A percentile compares a stretch with the other conserved stretches of the same genome.
These are phyloP conservation scores for Ceratobasidium theobromae DNA, from an alignment of 1,284 basidiomycete species.

Conservation along the genomic window DNA sequence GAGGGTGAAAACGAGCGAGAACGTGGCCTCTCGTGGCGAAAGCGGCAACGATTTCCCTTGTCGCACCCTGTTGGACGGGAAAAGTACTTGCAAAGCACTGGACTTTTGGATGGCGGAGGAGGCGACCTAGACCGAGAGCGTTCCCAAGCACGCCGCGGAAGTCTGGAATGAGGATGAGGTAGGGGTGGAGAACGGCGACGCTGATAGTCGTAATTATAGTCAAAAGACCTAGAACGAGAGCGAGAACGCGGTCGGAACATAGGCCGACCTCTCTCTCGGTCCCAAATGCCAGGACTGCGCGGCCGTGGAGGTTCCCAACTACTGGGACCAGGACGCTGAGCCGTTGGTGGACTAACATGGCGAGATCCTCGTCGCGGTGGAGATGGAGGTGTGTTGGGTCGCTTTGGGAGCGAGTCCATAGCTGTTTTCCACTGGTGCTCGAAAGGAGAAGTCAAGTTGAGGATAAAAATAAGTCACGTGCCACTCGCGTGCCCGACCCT, in stretches of 20 bases:
- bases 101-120: conserved; percentile 14
- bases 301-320: conserved; percentile 28
- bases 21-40: conserved; percentile 14
- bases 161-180: conserved; percentile 1
- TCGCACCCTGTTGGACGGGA: conserved; percentile 22
- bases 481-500: background rate
- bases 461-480: background rate
- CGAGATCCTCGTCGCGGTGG: conserved; percentile 21
- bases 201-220: conserved; percentile 12
- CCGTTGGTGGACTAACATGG: conserved; percentile 25
- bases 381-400: conserved; percentile 20
- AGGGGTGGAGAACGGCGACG: conserved; percentile 4
- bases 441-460: background rate
- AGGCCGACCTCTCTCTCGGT: conserved; percentile 24
- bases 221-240: conserved; percentile 18
- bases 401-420: conserved; percentile 25
- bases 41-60: conserved; percentile 14
- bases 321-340: conserved; percentile 18
- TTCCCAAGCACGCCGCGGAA: conserved; percentile 26
- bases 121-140: conserved; percentile 15
- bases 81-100: conserved; percentile 14
- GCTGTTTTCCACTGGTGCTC: background rate
- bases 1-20: conserved; percentile 8
- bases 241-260: conserved; percentile 27
- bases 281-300: conserved; percentile 20